Percentiles rank a stretch among this genome's conserved stretches.
phyloP scores from a whole-genome alignment of 495 filamentous ascomycete genomes.

The Antarctomyces pellizariae region DNA sequence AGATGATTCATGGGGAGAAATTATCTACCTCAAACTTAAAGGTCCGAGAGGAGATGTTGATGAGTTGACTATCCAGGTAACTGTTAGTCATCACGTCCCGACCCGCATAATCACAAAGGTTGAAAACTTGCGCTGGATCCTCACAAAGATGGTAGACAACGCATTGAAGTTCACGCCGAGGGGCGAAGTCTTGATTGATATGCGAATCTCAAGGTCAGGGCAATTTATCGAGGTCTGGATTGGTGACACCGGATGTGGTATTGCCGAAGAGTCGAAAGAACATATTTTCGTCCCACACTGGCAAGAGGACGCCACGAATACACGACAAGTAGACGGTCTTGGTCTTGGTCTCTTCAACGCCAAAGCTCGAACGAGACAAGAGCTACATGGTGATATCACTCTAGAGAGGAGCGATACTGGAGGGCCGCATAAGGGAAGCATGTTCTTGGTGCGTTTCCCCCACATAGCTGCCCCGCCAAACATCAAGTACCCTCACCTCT shows the following conservation, averaged over 20 bases:
- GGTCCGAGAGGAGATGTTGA: conserved; percentile 33
- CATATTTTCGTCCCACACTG: conserved; percentile 57
- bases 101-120: conserved; percentile 32
- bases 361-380: conserved; percentile 47
- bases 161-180: conserved; percentile 61
- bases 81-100: conserved; percentile 39
- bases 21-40: conserved; percentile 35
- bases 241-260: conserved; percentile 49
- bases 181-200: conserved; percentile 37
- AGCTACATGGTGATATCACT: conserved; percentile 46
- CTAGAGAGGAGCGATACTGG: conserved; percentile 44
- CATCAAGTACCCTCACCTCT: too few relatives aligned
- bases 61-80: conserved; percentile 41
- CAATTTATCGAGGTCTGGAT: conserved; percentile 32
- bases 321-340: conserved; percentile 45
- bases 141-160: conserved; percentile 58
- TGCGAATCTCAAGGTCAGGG: conserved; percentile 19
- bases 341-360: conserved; percentile 56
- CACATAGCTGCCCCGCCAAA: too few relatives aligned
- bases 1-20: too few relatives aligned
- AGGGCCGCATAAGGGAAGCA: conserved; percentile 42
- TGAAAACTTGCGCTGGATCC: conserved; percentile 21
- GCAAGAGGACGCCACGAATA: conserved; percentile 48
- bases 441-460: conserved; percentile 52
- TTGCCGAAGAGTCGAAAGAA: conserved; percentile 42